A percentile compares a stretch with the other conserved stretches of the same genome.
Conservation (phyloP, 225 moss, liverwort and hornwort species). For the Rhytidiadelphus loreus region DNA sequence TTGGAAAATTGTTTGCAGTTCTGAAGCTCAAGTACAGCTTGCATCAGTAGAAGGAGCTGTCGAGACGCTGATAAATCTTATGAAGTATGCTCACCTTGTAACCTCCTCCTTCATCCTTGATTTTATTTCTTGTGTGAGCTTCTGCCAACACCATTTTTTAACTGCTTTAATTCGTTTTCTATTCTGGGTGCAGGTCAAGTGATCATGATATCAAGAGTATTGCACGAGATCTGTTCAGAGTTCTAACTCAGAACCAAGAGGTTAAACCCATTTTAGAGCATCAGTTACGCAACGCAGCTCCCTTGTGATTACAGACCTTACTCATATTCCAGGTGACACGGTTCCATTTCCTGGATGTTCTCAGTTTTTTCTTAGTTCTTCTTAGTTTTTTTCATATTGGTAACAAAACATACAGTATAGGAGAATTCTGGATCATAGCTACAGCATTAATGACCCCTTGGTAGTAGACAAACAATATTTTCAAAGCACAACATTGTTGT, state of each 20-base stretch:
- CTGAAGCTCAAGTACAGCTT: constrained; percentile 37
- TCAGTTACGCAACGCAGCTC: constrained; percentile 18
- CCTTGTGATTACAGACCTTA: neutral
- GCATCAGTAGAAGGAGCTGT: constrained; percentile 31
- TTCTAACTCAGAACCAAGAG: constrained; percentile 26
- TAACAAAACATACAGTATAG: neutral
- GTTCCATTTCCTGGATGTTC: neutral
- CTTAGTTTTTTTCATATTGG: neutral
- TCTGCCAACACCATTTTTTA: neutral
- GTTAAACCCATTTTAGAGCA: constrained; percentile 43
- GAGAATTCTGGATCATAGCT: neutral
- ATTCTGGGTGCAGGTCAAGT: constrained; percentile 27
- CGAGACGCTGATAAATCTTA: constrained; percentile 29
- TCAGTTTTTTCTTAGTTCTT: too few relatives aligned
- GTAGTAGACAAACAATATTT: neutral
- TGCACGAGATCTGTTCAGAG: constrained; percentile 47
- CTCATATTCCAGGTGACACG: neutral
- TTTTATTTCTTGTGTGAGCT: neutral
- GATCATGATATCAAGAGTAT: constrained; percentile 51
- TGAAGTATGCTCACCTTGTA: constrained; percentile 26
- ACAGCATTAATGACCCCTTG: neutral
- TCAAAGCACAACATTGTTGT: neutral
- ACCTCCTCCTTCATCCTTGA: neutral
- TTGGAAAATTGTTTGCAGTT: constrained; percentile 11
- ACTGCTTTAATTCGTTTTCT: neutral